Evolutionary conservation across 1,284 basidiomycete species (phyloP), one percentile per base, ranked within the genome.

Genomic region (Puccinia novopanici): DNA sequence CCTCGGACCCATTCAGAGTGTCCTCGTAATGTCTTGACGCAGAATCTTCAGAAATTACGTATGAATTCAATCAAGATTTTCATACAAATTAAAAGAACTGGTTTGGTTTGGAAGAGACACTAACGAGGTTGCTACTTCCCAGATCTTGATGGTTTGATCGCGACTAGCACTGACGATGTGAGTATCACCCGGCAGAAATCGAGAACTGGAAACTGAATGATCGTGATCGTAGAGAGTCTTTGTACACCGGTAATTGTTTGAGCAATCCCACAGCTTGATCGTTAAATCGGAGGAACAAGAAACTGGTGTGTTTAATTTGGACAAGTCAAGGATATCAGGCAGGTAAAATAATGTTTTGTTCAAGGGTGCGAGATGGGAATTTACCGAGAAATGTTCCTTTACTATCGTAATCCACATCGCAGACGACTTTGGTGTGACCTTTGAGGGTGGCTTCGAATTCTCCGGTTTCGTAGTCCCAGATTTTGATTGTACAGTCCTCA

Each of bases 381-480:
- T n/a, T n/a, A 92, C 93, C 93, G 83, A 95, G 87, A 42, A 91
- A 86, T 83, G 90, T 90, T 34, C 94, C 94, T 86, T 92, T 93
- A 82, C 90, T 89, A 85, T 95, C 93, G 85, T 92, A 96, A 84
- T 94, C 92, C 71, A 93, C 90, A 86, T 95, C 93, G 85, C 90
- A 90, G 24, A 96, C 91, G 24, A 92, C 90, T 85, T 93, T 93
- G 52, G 94, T 95, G 87, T 96, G 94, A 0, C 94, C 93, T 86
- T 95, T 96, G 81, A 96, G 87, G 10, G 94, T 95, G 81, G 92
- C 87, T 86, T 96, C 94, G 84, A 95, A 92, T 83, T 95, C 94
- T 37, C 94, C 94, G 54, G 92, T 92, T 85, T 96, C 94, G 93
- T 94, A 96, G 85, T 96, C 94, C 93, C 94, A 95, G 73, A 96